These are phyloP conservation scores for Candida vaughaniae DNA, from an alignment of 805 yeast genomes.

Conservation along the genomic window DNA sequence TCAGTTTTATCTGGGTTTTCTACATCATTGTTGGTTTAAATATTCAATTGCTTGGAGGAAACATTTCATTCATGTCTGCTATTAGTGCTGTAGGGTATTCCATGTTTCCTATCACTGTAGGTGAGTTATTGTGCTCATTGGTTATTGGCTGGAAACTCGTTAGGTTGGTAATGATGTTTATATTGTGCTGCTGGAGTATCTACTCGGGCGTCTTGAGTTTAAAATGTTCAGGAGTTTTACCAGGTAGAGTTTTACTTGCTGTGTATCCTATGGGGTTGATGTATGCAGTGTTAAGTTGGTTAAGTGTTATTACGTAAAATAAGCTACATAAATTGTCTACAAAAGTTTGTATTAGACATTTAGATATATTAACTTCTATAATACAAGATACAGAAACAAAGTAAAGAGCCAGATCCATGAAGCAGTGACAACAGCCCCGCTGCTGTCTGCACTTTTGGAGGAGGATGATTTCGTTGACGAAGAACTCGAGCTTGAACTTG, in stretches of 20 bases:
- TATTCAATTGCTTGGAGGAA: slow-evolving; percentile 61
- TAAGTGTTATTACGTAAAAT: slow-evolving; percentile 56
- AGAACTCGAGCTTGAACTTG: slow-evolving; percentile 1
- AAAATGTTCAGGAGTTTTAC: slow-evolving; percentile 63
- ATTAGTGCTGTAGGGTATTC: slow-evolving; percentile 71
- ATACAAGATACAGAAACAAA: slow-evolving; percentile 6
- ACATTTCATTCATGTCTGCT: slow-evolving; percentile 65
- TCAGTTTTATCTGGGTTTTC: slow-evolving; percentile 63
- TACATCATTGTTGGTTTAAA: slow-evolving; percentile 60
- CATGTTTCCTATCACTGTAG: slow-evolving; percentile 60
- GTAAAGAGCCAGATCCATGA: slow-evolving; percentile 3
- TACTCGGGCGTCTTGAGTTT: slow-evolving; percentile 63
- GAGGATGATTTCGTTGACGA: too few species aligned
- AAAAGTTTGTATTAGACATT: slow-evolving; percentile 1
- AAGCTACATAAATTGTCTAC: background rate
- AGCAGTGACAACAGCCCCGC: slow-evolving; percentile 10
- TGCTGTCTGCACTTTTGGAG: slow-evolving; percentile 3
- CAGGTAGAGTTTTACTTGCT: slow-evolving; percentile 60
- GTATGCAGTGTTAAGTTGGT: slow-evolving; percentile 64
- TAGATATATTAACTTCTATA: slow-evolving; percentile 4
- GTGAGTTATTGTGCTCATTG: slow-evolving; percentile 47
- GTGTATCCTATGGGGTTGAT: slow-evolving; percentile 65
- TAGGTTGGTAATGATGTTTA: slow-evolving; percentile 45
- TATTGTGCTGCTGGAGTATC: slow-evolving; percentile 60
- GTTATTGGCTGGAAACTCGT: slow-evolving; percentile 48